Evolutionary conservation across 129 eudicot species (phyloP).

Genomic region (Tagetes erecta): DNA sequence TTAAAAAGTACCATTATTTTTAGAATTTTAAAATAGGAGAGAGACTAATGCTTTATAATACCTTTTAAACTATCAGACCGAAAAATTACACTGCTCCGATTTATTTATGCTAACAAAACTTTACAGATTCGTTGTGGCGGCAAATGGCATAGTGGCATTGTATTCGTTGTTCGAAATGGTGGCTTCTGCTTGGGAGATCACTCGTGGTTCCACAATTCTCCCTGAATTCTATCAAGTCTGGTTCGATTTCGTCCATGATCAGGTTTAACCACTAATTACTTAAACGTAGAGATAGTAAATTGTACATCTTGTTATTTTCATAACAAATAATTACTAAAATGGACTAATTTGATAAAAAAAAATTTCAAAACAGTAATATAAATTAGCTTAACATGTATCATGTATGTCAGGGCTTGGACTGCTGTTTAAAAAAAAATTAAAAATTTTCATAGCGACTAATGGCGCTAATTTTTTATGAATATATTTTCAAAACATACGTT

Average conservation of each 20-base stretch:
- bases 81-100: too few species aligned
- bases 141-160: constrained; percentile 61
- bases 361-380: too few species aligned
- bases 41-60: too few species aligned
- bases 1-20: too few species aligned
- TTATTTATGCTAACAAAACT: constrained; percentile 1
- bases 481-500: background rate
- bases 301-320: too few species aligned
- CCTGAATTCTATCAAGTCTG: constrained; percentile 72
- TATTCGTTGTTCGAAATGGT: constrained; percentile 73
- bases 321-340: too few species aligned
- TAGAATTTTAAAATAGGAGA: too few species aligned
- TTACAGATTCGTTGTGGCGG: constrained; percentile 62
- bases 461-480: constrained; percentile 32
- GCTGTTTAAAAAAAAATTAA: background rate
- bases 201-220: constrained; percentile 56
- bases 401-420: too few species aligned
- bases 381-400: too few species aligned
- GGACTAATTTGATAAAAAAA: too few species aligned
- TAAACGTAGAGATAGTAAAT: too few species aligned
- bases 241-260: constrained; percentile 88
- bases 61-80: too few species aligned
- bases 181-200: constrained; percentile 76
- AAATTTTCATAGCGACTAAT: constrained; percentile 19
- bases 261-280: constrained; percentile 34